Percentiles rank a stretch among this genome's conserved stretches.
Conservation (phyloP, 768 basidiomycete species). For the Sporobolomyces roseus region DNA sequence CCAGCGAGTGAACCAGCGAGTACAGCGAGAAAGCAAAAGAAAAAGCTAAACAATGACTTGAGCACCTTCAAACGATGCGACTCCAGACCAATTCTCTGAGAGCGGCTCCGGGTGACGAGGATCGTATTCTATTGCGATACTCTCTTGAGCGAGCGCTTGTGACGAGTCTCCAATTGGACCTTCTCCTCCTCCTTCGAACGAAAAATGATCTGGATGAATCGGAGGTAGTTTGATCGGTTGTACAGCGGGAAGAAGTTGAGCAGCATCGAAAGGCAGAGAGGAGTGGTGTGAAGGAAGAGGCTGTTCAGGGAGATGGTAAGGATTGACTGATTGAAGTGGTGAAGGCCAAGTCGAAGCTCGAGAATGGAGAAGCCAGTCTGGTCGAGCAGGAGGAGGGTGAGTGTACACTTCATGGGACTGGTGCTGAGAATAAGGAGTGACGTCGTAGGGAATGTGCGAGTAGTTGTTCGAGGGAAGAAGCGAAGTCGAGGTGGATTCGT, state of each 20-base stretch:
- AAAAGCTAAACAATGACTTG: not conserved
- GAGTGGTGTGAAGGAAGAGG: not conserved
- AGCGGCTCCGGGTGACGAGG: too few species aligned
- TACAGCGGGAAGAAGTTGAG: not conserved
- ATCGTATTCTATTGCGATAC: too few species aligned
- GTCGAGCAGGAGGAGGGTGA: not conserved
- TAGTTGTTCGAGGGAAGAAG: too few species aligned
- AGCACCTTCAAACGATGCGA: not conserved
- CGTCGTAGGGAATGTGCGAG: too few species aligned
- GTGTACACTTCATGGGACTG: not conserved
- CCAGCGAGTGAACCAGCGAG: not conserved
- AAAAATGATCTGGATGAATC: not conserved
- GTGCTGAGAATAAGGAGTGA: not conserved
- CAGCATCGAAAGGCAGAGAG: not conserved
- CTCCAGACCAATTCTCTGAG: not conserved
- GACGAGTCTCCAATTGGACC: too few species aligned
- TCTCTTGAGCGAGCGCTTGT: too few species aligned
- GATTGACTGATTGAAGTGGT: not conserved
- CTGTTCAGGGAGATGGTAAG: not conserved
- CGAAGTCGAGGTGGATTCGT: too few species aligned
- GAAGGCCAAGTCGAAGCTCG: slow-evolving; percentile 3
- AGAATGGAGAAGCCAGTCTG: not conserved
- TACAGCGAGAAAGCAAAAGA: not conserved
- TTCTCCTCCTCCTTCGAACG: too few species aligned
- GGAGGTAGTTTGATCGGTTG: not conserved